phyloP scores from a whole-genome alignment of 805 yeast species.

The Candida coleopterorum region DNA sequence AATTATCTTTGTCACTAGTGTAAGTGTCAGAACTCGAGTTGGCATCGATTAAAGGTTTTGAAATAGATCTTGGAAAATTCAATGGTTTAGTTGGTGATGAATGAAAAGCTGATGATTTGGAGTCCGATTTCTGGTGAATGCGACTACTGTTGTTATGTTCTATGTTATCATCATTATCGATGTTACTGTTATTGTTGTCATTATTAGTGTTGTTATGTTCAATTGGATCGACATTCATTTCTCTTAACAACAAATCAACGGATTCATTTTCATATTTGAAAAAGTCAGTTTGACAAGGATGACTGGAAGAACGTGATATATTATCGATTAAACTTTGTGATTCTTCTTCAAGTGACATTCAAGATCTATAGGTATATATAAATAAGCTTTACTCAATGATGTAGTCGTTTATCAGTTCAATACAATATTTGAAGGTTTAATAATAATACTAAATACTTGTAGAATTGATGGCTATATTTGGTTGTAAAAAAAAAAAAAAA shows the following conservation, averaged over 20 bases:
- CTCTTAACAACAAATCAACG: slow-evolving; percentile 25
- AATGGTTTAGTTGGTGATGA: slow-evolving; percentile 31
- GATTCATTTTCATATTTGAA: slow-evolving; percentile 14
- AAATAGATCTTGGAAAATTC: slow-evolving; percentile 18
- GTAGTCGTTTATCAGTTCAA: no score
- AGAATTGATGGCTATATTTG: no score
- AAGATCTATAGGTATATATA: no score
- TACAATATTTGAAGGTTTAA: no score
- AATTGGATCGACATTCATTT: slow-evolving; percentile 16
- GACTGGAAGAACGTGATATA: slow-evolving; percentile 7
- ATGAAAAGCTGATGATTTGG: slow-evolving; percentile 13
- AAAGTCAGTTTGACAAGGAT: neutral
- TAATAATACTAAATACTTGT: no score
- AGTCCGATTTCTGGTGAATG: neutral
- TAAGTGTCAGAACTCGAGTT: slow-evolving; percentile 41
- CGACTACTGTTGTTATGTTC: neutral
- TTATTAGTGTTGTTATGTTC: neutral
- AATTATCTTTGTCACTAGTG: slow-evolving; percentile 26
- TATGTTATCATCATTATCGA: neutral
- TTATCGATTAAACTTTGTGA: slow-evolving; percentile 8
- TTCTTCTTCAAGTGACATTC: slow-evolving; percentile 7
- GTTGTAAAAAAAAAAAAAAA: no score
- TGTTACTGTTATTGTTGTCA: neutral
- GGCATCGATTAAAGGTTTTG: slow-evolving; percentile 18
- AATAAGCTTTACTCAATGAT: no score